Evolutionary conservation across 2,329 filamentous ascomycete species (phyloP), one percentile per base, ranked within the genome.

Genomic region (Nothophoma quercina): DNA sequence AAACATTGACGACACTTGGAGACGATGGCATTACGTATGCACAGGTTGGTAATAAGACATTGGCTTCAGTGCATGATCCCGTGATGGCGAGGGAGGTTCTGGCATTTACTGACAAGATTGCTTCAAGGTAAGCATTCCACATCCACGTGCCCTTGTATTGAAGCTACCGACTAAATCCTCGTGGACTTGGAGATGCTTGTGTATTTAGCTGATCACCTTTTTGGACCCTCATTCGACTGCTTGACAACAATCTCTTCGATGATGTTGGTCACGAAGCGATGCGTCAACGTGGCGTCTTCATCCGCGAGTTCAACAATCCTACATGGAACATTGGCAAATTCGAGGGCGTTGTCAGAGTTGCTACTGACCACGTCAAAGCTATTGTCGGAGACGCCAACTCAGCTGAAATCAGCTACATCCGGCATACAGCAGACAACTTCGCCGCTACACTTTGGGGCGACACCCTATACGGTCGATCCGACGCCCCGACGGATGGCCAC

Each of bases 121-220:
- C 50, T 2, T 53, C 39, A 5, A 35, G 51, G 47, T 33, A 7
- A 16, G 35, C 2, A 28, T 12, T 3, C 7, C 1, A 19, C 2
- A 18, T 12, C 5, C 10, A 4, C 18, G 6, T 13, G 19, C 3
- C 9, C 6, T 13, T 26, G 25, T 8, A 7, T 16, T 8, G 5
- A 16, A 2, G 2, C 10, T 9, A 8, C 13, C 13, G 13, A n/a
- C 30, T 50, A 5, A 50, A 13, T n/a, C 7, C 8, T 18, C 10
- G 2, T n/a, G 39, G 47, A 18, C 26, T 44, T 4, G 47, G 33
- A 1, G 47, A 51, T n/a, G 33, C 40, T 18, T 26, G 34, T 26
- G 21, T 44, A 13, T 44, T 51, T 7, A 41, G 45, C 10, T 54
- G 51, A 40, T 54, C 51, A 2, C 43, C 50, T 7, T 53, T 53